A percentile compares a stretch with the other conserved stretches of the same genome.
These are phyloP conservation scores for Ascochyta rabiei DNA, from an alignment of 2,329 filamentous ascomycete genomes.

Conservation along the genomic window DNA sequence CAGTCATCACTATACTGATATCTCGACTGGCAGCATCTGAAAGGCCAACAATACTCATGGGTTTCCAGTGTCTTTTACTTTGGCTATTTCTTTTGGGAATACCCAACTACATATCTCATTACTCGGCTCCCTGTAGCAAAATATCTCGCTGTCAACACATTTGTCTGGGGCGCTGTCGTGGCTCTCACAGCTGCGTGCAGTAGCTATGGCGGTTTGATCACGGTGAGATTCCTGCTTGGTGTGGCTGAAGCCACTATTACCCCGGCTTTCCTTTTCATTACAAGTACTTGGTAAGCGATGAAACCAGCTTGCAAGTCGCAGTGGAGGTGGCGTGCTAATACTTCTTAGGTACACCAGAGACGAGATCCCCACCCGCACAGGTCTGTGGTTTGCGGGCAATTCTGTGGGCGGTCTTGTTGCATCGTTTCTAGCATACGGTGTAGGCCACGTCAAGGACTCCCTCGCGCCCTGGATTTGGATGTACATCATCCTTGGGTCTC, in stretches of 20 bases:
- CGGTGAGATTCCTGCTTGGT: conserved; percentile 8
- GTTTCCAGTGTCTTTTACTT: conserved; percentile 7
- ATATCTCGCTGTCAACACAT: conserved; percentile 4
- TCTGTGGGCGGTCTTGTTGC: conserved; percentile 10
- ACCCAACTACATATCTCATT: conserved; percentile 3
- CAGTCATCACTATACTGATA: not conserved
- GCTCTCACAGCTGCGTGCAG: conserved; percentile 1
- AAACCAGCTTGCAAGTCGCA: not conserved
- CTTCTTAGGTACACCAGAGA: conserved; percentile 8
- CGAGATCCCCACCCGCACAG: conserved; percentile 9
- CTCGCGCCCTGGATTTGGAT: conserved; percentile 10
- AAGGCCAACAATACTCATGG: conserved; percentile 11
- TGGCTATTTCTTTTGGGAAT: conserved; percentile 10
- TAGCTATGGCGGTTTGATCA: conserved; percentile 1
- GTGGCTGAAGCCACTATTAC: conserved; percentile 11
- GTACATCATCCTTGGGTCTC: conserved; percentile 6
- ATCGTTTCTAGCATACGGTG: conserved; percentile 9
- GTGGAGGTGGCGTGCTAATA: not conserved
- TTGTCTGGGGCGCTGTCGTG: conserved; percentile 3
- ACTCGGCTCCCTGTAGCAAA: conserved; percentile 1
- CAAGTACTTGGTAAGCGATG: conserved; percentile 32
- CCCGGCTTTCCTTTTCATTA: conserved; percentile 33
- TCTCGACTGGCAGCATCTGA: not conserved
- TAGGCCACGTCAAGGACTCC: conserved; percentile 4
- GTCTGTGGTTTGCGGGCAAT: conserved; percentile 6